A percentile compares a stretch with the other conserved stretches of the same genome.
These are phyloP conservation scores for Populus davidiana DNA, from an alignment of 345 rosid genomes.

Conservation along the genomic window DNA sequence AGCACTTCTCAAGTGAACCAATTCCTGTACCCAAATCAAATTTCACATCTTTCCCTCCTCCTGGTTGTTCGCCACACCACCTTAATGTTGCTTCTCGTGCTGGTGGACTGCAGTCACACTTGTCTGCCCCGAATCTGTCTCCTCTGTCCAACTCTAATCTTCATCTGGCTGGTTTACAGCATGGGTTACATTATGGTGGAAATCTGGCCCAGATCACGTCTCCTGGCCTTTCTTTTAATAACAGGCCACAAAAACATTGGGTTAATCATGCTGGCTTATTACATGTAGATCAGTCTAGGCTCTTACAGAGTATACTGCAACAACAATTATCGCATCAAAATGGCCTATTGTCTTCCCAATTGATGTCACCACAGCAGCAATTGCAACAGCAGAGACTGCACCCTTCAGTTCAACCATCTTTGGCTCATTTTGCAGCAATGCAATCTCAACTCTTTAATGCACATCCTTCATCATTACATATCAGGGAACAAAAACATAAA, in stretches of 20 bases:
- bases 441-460: slow-evolving; percentile 63
- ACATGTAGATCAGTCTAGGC: slow-evolving; percentile 63
- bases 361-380: slow-evolving; percentile 55
- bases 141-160: slow-evolving; percentile 56
- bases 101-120: slow-evolving; percentile 52
- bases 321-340: slow-evolving; percentile 65
- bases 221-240: slow-evolving; percentile 68
- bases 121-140: slow-evolving; percentile 55
- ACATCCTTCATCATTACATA: slow-evolving; percentile 56
- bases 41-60: slow-evolving; percentile 81
- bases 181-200: slow-evolving; percentile 58
- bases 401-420: slow-evolving; percentile 52
- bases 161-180: slow-evolving; percentile 59
- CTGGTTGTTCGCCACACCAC: slow-evolving; percentile 63
- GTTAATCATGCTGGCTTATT: slow-evolving; percentile 63
- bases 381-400: slow-evolving; percentile 60
- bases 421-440: slow-evolving; percentile 66
- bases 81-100: slow-evolving; percentile 48
- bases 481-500: slow-evolving; percentile 65
- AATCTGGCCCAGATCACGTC: slow-evolving; percentile 58
- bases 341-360: slow-evolving; percentile 57
- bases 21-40: slow-evolving; percentile 57
- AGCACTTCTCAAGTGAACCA: slow-evolving; percentile 68
- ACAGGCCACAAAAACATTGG: slow-evolving; percentile 72
- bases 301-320: slow-evolving; percentile 61